A percentile compares a stretch with the other conserved stretches of the same genome.
phyloP scores from a whole-genome alignment of 805 yeast genomes.

The Kodamaea sagamina region DNA sequence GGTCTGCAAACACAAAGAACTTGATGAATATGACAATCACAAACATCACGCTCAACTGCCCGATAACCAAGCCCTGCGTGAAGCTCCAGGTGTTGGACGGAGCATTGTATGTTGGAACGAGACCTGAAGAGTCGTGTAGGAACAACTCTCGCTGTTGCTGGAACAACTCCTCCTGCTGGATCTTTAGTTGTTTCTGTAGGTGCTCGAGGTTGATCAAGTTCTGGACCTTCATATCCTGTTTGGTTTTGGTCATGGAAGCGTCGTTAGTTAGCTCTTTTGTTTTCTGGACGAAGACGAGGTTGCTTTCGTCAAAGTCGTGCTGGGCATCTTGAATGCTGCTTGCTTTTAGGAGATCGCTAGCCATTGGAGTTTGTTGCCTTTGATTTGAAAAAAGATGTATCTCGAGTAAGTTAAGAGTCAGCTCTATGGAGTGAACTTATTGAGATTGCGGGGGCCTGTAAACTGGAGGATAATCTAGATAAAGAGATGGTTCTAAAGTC shows the following conservation, averaged over 20 bases:
- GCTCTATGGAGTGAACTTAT: no score
- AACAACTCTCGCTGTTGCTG: slow-evolving; percentile 29
- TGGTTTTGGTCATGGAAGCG: neutral
- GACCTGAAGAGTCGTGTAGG: slow-evolving; percentile 16
- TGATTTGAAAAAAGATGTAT: neutral
- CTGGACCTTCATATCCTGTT: slow-evolving; percentile 12
- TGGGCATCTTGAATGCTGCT: neutral
- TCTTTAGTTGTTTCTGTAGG: slow-evolving; percentile 28
- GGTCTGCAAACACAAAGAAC: slow-evolving; percentile 76
- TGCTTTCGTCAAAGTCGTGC: neutral
- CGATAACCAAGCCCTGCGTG: slow-evolving; percentile 72
- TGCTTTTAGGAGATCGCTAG: slow-evolving; percentile 6
- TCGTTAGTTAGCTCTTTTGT: neutral
- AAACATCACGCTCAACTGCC: slow-evolving; percentile 71
- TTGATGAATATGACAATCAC: slow-evolving; percentile 65
- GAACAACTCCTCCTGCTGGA: slow-evolving; percentile 33
- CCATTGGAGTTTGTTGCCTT: neutral
- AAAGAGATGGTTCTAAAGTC: no score
- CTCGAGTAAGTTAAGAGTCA: slow-evolving; percentile 5
- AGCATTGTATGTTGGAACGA: slow-evolving; percentile 14
- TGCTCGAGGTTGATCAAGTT: slow-evolving; percentile 19
- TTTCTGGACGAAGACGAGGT: neutral
- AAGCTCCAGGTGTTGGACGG: slow-evolving; percentile 55
- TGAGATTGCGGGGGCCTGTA: no score
- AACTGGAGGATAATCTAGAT: no score